Evolutionary conservation across 305 asterid species (phyloP).

Genomic region (Coffea humblotiana): DNA sequence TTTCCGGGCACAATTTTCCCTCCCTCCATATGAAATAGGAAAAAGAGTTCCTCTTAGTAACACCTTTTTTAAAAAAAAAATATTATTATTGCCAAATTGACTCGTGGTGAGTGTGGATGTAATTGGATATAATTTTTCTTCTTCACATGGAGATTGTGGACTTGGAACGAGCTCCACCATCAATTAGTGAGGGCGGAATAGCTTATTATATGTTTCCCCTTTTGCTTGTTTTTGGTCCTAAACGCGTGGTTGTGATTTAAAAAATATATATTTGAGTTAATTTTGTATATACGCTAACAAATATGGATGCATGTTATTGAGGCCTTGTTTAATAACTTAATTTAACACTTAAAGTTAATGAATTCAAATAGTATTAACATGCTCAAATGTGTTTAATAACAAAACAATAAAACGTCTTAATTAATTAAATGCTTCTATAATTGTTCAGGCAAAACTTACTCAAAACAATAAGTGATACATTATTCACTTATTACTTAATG

Average conservation of each 20-base stretch:
- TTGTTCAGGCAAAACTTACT: too few species aligned
- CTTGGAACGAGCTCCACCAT: not conserved
- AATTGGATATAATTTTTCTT: not conserved
- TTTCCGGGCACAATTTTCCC: not conserved
- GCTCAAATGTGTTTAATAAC: too few species aligned
- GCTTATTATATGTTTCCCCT: not conserved
- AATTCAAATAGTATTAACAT: too few species aligned
- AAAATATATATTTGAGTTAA: not conserved
- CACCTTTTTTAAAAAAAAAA: too few species aligned
- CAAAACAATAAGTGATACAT: too few species aligned
- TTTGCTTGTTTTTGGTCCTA: constrained; percentile 6
- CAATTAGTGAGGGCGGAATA: not conserved
- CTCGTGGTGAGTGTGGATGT: not conserved
- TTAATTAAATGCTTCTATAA: too few species aligned
- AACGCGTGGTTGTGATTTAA: not conserved
- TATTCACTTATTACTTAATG: too few species aligned
- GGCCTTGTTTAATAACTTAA: too few species aligned
- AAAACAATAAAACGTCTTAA: too few species aligned
- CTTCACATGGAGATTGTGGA: not conserved
- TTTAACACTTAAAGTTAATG: too few species aligned
- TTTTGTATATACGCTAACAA: too few species aligned
- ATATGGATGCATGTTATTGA: too few species aligned
- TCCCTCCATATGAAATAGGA: not conserved
- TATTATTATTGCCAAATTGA: not conserved
- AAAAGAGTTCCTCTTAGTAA: not conserved